phyloP scores from a whole-genome alignment of 1,284 basidiomycete genomes.

The Ganoderma resinaceum region DNA sequence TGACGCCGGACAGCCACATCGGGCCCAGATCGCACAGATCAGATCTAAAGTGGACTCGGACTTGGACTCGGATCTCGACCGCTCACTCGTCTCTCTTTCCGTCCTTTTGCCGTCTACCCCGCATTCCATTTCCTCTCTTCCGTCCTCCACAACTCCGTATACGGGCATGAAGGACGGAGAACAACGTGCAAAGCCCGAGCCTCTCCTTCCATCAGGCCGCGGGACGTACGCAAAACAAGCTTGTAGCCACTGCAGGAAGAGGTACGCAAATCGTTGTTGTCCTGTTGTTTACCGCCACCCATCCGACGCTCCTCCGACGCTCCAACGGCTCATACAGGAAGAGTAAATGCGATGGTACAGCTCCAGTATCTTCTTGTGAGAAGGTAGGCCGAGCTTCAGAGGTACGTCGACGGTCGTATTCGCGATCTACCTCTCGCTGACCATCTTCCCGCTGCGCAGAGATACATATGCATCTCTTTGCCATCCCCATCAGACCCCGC shows the following conservation, averaged over 20 bases:
- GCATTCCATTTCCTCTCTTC: conserved; percentile 7
- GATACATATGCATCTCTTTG: background rate
- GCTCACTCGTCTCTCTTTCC: conserved; percentile 12
- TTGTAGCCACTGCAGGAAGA: conserved; percentile 58
- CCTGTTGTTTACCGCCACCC: no score
- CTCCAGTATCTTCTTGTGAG: conserved; percentile 56
- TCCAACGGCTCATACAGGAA: conserved; percentile 45
- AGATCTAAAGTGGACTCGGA: background rate
- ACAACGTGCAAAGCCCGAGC: conserved; percentile 34
- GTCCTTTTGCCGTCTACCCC: conserved; percentile 21
- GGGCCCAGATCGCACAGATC: no score
- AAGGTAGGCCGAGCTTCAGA: conserved; percentile 49
- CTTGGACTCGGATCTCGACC: background rate
- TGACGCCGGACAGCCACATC: no score
- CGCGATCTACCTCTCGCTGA: background rate
- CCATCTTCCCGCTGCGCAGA: background rate
- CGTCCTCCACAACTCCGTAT: conserved; percentile 7
- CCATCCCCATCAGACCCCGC: background rate
- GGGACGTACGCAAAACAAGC: conserved; percentile 53
- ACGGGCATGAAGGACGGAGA: conserved; percentile 40
- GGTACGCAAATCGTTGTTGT: no score
- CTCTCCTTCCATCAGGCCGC: conserved; percentile 38
- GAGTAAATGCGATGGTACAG: conserved; percentile 58
- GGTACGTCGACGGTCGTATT: conserved; percentile 39
- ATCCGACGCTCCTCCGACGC: background rate